Evolutionary conservation across 352 stramenopile species (phyloP), one percentile per base, ranked within the genome.

Genomic region (Globisporangium polare): DNA sequence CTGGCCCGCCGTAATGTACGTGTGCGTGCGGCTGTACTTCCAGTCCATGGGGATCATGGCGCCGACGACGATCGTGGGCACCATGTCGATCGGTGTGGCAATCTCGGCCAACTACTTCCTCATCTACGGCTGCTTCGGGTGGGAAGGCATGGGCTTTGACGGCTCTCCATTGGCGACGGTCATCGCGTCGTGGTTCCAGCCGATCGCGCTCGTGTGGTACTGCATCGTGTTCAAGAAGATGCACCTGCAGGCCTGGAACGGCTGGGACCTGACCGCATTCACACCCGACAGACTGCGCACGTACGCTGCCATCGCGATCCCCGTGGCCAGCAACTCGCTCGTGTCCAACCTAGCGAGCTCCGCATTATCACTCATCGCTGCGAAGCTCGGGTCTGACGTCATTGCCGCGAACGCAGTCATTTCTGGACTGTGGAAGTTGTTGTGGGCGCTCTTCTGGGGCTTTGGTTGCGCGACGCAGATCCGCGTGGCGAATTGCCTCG

Each of bases 31-130:
- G 0, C 71, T 88, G 13, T 94, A 94, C 73, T 91, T 94, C 66
- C 85, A 94, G 60, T 85, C 80, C 0, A 90, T 94, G 77, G 78
- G 78, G n/a, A 88, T 90, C 68, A 86, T 90, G 70, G 73, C 74
- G 4, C 80, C 84, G 10, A 89, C 86, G 5, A 93, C 81, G 1
- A 61, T 89, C 17, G 83, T 92, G 13, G 84, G 84, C 17, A 71
- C 76, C 18, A 53, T 88, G 12, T 90, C 84, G 27, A 89, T 93
- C 46, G 66, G 69, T 15, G 73, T 93, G 17, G 80, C 84, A 0
- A 69, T 74, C 58, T 69, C 62, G 3, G 74, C 75, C 68, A 94
- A 94, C 72, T 94, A 92, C 63, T 50, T 65, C 9, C 58, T 84
- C 29, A 84, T 83, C 64, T 90, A 83, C 58, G 77, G 74, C n/a